These are phyloP conservation scores for Flueggea neowawraea DNA, from an alignment of 441 rosid species.

Conservation along the genomic window DNA sequence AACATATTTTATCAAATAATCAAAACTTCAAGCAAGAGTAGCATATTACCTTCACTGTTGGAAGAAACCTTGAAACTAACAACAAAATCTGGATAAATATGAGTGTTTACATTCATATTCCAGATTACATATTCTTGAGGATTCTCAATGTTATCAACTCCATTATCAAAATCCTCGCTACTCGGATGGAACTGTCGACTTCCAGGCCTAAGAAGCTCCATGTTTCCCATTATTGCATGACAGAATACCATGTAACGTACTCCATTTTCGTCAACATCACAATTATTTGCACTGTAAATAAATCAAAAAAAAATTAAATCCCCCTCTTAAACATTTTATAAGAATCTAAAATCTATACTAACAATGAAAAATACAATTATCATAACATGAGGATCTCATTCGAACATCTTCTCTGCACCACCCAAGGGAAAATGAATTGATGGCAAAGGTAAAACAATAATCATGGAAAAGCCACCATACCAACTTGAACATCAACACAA, in stretches of 20 bases:
- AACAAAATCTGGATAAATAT: conserved; percentile 83
- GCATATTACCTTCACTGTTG: conserved; percentile 71
- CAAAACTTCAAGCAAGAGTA: conserved; percentile 18
- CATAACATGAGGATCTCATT: neutral
- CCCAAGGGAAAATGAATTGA: too few relatives aligned
- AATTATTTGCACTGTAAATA: conserved; percentile 66
- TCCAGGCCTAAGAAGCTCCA: conserved; percentile 70
- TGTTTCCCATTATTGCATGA: conserved; percentile 95
- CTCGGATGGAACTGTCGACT: conserved; percentile 63
- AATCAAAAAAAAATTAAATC: conserved; percentile 14
- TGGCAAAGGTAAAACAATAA: too few relatives aligned
- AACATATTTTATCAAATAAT: conserved; percentile 21
- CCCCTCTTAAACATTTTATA: neutral
- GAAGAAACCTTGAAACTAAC: conserved; percentile 87
- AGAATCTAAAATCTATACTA: neutral
- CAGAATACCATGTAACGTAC: conserved; percentile 65
- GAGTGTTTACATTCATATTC: conserved; percentile 92
- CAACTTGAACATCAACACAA: too few relatives aligned
- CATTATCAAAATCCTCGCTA: conserved; percentile 77
- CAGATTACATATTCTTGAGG: conserved; percentile 70
- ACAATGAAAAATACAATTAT: conserved; percentile 1
- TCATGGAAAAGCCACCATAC: too few relatives aligned
- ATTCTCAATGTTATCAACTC: conserved; percentile 75
- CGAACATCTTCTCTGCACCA: too few relatives aligned
- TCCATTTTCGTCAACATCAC: conserved; percentile 96